Percentiles rank a stretch among this genome's conserved stretches.
phyloP scores from a whole-genome alignment of 2,329 filamentous ascomycete species.

The Fusarium paranaense region DNA sequence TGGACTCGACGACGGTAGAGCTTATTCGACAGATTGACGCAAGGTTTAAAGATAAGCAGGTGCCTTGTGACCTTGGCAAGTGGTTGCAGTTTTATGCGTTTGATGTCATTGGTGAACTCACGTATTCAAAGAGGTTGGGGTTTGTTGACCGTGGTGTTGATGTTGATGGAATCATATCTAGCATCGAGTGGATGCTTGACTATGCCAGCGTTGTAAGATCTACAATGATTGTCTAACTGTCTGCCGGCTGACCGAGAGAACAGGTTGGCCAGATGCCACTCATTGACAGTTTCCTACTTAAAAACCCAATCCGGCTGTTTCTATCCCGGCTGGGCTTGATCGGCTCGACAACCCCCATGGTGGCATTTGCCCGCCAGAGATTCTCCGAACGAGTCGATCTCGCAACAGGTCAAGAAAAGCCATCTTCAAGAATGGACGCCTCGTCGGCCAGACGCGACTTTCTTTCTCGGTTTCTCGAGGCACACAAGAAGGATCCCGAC shows the following conservation, averaged over 20 bases:
- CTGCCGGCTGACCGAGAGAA: background rate
- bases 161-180: slow-evolving; percentile 25
- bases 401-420: background rate
- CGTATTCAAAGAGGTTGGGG: slow-evolving; percentile 22
- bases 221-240: too few species aligned
- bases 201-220: slow-evolving; percentile 22
- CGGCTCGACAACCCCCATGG: background rate
- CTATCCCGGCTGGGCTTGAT: slow-evolving; percentile 1
- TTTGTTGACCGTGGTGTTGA: slow-evolving; percentile 30
- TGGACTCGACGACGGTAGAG: background rate
- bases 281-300: background rate
- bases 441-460: slow-evolving; percentile 9
- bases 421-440: background rate
- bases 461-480: slow-evolving; percentile 24
- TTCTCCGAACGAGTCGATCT: background rate
- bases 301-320: slow-evolving; percentile 1
- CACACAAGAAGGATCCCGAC: slow-evolving; percentile 15
- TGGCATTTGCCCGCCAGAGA: background rate
- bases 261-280: slow-evolving; percentile 16
- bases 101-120: slow-evolving; percentile 31
- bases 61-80: slow-evolving; percentile 13
- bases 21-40: slow-evolving; percentile 1
- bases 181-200: slow-evolving; percentile 31
- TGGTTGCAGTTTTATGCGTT: slow-evolving; percentile 39
- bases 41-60: background rate